These are phyloP conservation scores for Mycena chlorophos DNA, from an alignment of 768 basidiomycete genomes.

Conservation along the genomic window DNA sequence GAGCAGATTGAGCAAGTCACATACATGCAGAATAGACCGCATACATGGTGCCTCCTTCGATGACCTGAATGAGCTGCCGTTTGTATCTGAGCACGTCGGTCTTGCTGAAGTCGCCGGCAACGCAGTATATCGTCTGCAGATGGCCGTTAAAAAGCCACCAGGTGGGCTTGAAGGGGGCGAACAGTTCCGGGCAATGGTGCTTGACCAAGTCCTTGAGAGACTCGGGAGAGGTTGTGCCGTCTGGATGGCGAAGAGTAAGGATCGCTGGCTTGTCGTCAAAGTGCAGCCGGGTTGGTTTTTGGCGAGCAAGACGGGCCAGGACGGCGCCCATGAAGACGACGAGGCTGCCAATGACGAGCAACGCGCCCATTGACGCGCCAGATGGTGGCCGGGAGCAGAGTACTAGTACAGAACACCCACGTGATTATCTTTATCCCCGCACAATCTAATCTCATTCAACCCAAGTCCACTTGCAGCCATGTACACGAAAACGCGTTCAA, in stretches of 20 bases:
- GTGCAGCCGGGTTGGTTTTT: constrained; percentile 33
- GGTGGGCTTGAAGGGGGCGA: constrained; percentile 38
- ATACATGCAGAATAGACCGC: constrained; percentile 22
- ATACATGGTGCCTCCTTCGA: constrained; percentile 69
- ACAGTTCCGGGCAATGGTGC: not conserved
- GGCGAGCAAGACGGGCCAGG: constrained; percentile 29
- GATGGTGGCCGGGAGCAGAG: no score
- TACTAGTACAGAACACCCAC: no score
- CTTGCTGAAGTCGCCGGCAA: constrained; percentile 60
- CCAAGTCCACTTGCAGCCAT: no score
- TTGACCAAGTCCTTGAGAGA: constrained; percentile 32
- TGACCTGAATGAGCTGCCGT: constrained; percentile 50
- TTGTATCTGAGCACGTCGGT: constrained; percentile 56
- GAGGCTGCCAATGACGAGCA: not conserved
- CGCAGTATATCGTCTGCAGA: constrained; percentile 62
- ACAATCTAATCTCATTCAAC: no score
- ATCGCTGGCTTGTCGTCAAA: constrained; percentile 41
- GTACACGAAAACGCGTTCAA: no score
- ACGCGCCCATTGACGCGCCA: no score
- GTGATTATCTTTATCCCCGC: no score
- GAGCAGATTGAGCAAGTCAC: constrained; percentile 4
- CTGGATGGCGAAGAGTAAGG: constrained; percentile 34
- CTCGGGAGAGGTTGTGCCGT: constrained; percentile 34
- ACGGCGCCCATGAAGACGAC: constrained; percentile 36
- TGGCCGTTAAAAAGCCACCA: constrained; percentile 62